These are phyloP conservation scores for Aspergillus ochraceus DNA, from an alignment of 2,329 filamentous ascomycete genomes.

Conservation along the genomic window DNA sequence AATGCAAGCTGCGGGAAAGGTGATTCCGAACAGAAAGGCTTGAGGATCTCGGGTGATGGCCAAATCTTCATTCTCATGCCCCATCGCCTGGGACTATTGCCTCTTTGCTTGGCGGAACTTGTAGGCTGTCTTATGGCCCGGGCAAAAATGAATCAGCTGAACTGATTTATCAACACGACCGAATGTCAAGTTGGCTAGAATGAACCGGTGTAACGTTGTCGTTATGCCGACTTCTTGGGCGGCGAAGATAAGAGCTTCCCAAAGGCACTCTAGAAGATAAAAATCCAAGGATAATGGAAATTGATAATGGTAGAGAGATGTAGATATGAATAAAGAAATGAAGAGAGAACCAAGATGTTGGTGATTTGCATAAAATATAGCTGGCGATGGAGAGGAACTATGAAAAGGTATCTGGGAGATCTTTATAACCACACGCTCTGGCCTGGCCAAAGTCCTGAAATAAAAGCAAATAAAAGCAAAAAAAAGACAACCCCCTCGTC, in stretches of 20 bases:
- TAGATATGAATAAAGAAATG: neutral
- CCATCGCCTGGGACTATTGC: conserved; percentile 17
- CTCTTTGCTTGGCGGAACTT: conserved; percentile 8
- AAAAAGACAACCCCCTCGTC: neutral
- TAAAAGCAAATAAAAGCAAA: conserved; percentile 7
- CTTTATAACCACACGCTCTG: conserved; percentile 9
- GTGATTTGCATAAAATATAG: neutral
- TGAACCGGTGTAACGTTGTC: neutral
- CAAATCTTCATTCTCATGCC: conserved; percentile 11
- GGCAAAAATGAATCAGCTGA: neutral
- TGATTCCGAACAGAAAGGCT: conserved; percentile 14
- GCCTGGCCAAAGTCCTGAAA: conserved; percentile 5
- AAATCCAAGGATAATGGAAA: neutral
- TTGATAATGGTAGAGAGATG: neutral
- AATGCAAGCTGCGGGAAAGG: conserved; percentile 17
- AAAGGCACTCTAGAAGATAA: neutral
- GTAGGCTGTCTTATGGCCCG: neutral
- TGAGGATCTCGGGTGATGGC: conserved; percentile 10
- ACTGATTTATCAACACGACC: neutral
- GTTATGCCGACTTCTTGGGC: neutral
- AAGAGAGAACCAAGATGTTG: neutral
- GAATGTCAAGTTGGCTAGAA: neutral
- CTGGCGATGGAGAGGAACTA: neutral
- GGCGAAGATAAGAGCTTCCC: neutral
- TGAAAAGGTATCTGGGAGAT: conserved; percentile 3